Evolutionary conservation across 2,329 filamentous ascomycete genomes (phyloP).

Genomic region (Pseudocercospora macadamiae): DNA sequence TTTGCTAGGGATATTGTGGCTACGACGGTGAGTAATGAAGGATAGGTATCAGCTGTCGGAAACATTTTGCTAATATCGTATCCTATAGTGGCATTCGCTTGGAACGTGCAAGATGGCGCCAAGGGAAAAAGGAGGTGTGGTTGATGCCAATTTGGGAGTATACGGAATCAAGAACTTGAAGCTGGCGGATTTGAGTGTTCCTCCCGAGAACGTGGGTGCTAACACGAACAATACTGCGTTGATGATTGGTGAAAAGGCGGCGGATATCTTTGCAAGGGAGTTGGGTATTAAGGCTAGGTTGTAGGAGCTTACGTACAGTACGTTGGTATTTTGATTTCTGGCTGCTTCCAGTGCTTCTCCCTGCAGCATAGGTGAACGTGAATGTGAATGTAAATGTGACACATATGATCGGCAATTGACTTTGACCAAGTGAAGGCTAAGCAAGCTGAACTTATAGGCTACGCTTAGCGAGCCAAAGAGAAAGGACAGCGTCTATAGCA

Average conservation of each 20-base stretch:
- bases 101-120: slow-evolving; percentile 39
- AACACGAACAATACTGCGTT: slow-evolving; percentile 53
- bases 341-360: too few species aligned
- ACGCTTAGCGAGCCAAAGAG: neutral
- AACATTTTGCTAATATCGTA: too few species aligned
- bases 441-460: neutral
- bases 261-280: slow-evolving; percentile 44
- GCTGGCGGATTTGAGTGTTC: slow-evolving; percentile 47
- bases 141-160: slow-evolving; percentile 44
- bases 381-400: too few species aligned
- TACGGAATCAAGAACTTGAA: slow-evolving; percentile 46
- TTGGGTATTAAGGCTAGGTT: slow-evolving; percentile 35
- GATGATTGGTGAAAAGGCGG: slow-evolving; percentile 46
- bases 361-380: too few species aligned
- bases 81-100: slow-evolving; percentile 44
- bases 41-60: too few species aligned
- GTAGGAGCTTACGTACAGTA: too few species aligned
- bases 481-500: neutral
- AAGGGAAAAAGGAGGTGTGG: slow-evolving; percentile 42
- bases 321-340: too few species aligned
- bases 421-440: neutral
- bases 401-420: neutral
- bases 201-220: slow-evolving; percentile 47
- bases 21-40: too few species aligned
- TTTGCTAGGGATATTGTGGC: slow-evolving; percentile 44